Evolutionary conservation across 352 stramenopile genomes (phyloP), one percentile per base, ranked within the genome.

Genomic region (Globisporangium ultimum): DNA sequence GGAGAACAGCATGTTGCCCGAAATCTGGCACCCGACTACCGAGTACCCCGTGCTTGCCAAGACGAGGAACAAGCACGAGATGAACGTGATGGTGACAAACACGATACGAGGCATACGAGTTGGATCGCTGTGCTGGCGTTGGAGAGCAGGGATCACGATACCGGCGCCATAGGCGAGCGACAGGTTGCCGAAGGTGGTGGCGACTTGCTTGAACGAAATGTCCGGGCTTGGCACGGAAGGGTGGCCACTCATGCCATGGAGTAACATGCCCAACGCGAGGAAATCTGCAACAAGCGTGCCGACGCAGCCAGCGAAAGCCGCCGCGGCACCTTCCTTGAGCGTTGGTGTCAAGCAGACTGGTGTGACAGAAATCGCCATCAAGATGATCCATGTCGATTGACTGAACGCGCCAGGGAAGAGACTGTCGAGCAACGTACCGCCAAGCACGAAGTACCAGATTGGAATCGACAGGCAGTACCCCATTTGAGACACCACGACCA

Each of bases 31-130:
- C 7, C 80, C 80, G 4, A 85, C 66, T 2, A 70, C 70, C 42
- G 74, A 83, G 67, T 84, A 87, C 24, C 71, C 68, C 15, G 70
- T 78, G 53, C 61, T 63, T 0, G 68, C 70, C 11, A 89, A 60
- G 28, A 74, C 53, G 11, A 87, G 22, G 62, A 89, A 87, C 22
- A 89, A 60, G 14, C 59, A 45, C 20, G 80, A 87, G 38, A 84
- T 66, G 41, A 88, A 72, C 3, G 56, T 70, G 32, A 90, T 55
- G 3, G 80, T 88, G 2, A 85, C 70, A 21, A 60, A 55, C 13
- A 88, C 74, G 12, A 90, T 72, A 13, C 76, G 74, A 1, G 80
- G 80, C 80, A 90, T 88, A 34, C 78, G 74, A 14, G 68, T 67
- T 0, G 80, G 80, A 28, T 87, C 64, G 48, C 63, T 78, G 66